phyloP scores from a whole-genome alignment of 352 stramenopile genomes.

The Phytophthora hybrid region DNA sequence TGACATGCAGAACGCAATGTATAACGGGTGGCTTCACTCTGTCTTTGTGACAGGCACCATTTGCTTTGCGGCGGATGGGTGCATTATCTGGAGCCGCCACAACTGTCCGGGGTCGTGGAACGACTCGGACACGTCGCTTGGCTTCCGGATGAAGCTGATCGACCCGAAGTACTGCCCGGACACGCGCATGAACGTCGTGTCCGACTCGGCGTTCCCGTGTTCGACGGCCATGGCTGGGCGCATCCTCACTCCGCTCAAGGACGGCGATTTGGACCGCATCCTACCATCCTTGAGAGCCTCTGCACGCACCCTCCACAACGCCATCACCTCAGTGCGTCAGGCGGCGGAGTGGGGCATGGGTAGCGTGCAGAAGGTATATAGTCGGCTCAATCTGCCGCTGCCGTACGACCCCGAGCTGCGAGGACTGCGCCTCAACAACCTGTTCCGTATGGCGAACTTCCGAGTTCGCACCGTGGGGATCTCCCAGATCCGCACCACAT shows the following conservation, averaged over 20 bases:
- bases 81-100: not conserved
- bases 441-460: conserved; percentile 1
- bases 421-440: not conserved
- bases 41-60: not conserved
- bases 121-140: not conserved
- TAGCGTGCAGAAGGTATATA: not conserved
- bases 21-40: not conserved
- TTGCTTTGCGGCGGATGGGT: not conserved
- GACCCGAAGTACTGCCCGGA: not conserved
- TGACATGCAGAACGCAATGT: no score
- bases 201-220: not conserved
- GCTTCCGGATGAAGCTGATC: not conserved
- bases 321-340: not conserved
- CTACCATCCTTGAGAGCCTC: not conserved
- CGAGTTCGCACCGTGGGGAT: not conserved
- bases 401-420: not conserved
- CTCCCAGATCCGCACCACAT: not conserved
- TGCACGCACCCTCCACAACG: not conserved
- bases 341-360: not conserved
- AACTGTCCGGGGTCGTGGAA: not conserved
- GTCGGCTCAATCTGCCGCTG: not conserved
- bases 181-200: not conserved
- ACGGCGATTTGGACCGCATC: not conserved
- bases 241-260: not conserved
- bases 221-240: not conserved